These are phyloP conservation scores for Plectranthus barbatus DNA, from an alignment of 257 asterid species.

Conservation along the genomic window DNA sequence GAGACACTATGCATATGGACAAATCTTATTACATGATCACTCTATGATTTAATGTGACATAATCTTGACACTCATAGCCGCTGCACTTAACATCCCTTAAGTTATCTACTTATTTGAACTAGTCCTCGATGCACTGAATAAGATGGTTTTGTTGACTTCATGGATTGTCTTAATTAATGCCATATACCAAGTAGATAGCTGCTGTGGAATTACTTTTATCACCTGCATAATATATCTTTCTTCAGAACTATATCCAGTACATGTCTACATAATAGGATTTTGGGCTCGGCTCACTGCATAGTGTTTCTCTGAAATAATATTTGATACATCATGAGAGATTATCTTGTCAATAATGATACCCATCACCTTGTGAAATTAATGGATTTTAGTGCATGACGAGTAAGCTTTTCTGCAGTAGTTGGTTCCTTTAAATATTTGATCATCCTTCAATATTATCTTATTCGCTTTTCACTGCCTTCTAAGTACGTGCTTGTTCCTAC, in stretches of 20 bases:
- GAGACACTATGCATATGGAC: not conserved
- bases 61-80: not conserved
- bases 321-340: not conserved
- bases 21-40: not conserved
- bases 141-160: not conserved
- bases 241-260: not conserved
- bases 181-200: not conserved
- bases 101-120: conserved; percentile 1
- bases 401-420: not conserved
- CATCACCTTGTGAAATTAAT: not conserved
- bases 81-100: not conserved
- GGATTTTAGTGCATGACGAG: not conserved
- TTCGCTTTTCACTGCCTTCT: not conserved
- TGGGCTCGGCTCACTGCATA: not conserved
- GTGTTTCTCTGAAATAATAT: not conserved
- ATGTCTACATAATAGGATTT: not conserved
- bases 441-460: not conserved
- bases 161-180: not conserved
- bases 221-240: not conserved
- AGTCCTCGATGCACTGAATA: not conserved
- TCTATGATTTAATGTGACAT: not conserved
- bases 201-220: not conserved
- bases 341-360: not conserved
- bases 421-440: not conserved
- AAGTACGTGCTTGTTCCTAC: not conserved